Evolutionary conservation across 192 early-diverging fungal species (phyloP).

Genomic region (Glomus cerebriforme): DNA sequence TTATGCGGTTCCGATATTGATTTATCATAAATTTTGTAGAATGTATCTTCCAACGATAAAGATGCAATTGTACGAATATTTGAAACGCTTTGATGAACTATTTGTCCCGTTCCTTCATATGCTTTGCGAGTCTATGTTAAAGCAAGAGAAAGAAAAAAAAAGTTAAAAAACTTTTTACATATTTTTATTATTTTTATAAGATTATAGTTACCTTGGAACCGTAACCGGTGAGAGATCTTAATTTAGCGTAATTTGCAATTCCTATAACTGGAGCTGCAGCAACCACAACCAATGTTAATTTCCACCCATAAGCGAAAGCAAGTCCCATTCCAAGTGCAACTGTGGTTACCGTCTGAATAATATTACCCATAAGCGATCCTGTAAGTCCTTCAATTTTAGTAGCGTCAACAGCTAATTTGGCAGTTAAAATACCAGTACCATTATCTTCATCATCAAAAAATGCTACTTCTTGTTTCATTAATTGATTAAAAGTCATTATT

Average conservation of each 20-base stretch:
- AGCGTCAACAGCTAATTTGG: constrained; percentile 81
- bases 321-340: constrained; percentile 5
- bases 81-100: constrained; percentile 81
- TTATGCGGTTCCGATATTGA: constrained; percentile 70
- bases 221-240: constrained; percentile 33
- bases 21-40: constrained; percentile 60
- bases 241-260: constrained; percentile 51
- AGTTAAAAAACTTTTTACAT: background rate
- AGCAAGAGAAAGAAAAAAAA: background rate
- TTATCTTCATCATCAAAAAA: constrained; percentile 84
- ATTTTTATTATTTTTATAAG: background rate
- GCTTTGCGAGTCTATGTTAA: constrained; percentile 61
- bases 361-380: constrained; percentile 12
- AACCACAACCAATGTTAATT: constrained; percentile 27
- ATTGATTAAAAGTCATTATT: constrained; percentile 63
- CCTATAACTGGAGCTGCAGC: constrained; percentile 22
- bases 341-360: background rate
- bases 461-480: constrained; percentile 82
- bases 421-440: constrained; percentile 80
- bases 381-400: constrained; percentile 22
- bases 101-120: constrained; percentile 76
- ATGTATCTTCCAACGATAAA: constrained; percentile 68
- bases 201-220: constrained; percentile 31
- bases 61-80: constrained; percentile 85
- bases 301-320: constrained; percentile 29